phyloP scores from a whole-genome alignment of 371 early-diverging fungal species.

The Coemansia sp. region DNA sequence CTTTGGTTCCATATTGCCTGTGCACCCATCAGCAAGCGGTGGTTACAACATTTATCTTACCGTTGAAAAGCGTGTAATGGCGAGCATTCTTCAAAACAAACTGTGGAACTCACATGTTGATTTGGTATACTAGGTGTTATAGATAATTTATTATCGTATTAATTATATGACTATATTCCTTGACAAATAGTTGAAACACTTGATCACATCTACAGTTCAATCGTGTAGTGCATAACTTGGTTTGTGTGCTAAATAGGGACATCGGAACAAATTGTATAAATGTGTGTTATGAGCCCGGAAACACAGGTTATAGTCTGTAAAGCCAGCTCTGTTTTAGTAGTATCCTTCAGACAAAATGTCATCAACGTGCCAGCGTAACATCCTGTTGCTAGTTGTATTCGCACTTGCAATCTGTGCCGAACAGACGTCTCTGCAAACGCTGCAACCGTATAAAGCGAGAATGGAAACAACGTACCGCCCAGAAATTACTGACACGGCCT shows the following conservation, averaged over 20 bases:
- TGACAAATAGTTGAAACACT: too few relatives aligned
- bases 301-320: too few relatives aligned
- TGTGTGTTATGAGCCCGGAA: too few relatives aligned
- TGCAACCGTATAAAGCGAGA: conserved; percentile 17
- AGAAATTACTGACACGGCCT: conserved; percentile 13
- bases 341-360: not conserved
- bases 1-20: conserved; percentile 16
- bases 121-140: not conserved
- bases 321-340: too few relatives aligned
- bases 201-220: too few relatives aligned
- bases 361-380: not conserved
- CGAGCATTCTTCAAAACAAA: not conserved
- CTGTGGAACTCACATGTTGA: not conserved
- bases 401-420: not conserved
- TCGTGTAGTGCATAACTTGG: too few relatives aligned
- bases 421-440: not conserved
- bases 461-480: conserved; percentile 44
- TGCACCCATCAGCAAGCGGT: not conserved
- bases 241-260: too few relatives aligned
- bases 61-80: not conserved
- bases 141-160: too few relatives aligned
- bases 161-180: too few relatives aligned
- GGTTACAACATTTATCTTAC: conserved; percentile 9
- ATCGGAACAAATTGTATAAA: too few relatives aligned
- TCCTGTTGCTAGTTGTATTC: not conserved